A percentile compares a stretch with the other conserved stretches of the same genome.
Evolutionary conservation across 352 stramenopile species (phyloP).

Genomic region (Pythium sukuiense): DNA sequence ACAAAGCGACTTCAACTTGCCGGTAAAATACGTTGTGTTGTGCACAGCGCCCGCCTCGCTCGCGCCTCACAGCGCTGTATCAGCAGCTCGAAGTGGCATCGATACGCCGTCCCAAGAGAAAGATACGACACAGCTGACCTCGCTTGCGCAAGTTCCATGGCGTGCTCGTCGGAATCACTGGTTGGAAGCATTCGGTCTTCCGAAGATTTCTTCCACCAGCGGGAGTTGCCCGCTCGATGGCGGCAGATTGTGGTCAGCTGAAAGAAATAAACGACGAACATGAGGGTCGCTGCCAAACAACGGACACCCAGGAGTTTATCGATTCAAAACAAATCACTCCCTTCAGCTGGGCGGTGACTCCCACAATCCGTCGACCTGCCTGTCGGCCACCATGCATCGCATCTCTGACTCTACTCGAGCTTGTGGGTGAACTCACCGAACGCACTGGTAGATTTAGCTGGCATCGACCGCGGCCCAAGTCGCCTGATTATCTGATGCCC

Average conservation of each 20-base stretch:
- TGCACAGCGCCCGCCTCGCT: background rate
- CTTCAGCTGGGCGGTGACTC: background rate
- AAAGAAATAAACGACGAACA: background rate
- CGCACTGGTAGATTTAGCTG: background rate
- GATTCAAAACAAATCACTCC: background rate
- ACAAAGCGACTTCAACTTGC: constrained; percentile 25
- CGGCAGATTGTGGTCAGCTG: background rate
- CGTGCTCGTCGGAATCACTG: background rate
- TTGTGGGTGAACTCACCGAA: background rate
- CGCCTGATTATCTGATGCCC: constrained; percentile 2
- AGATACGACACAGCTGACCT: background rate
- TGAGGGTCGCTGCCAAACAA: background rate
- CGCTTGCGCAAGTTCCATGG: background rate
- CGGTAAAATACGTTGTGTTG: constrained; percentile 13
- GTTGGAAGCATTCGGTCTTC: background rate
- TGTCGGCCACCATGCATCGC: background rate
- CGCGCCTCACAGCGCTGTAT: background rate
- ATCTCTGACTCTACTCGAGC: background rate
- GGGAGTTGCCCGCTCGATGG: background rate
- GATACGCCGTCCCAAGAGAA: background rate
- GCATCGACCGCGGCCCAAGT: background rate
- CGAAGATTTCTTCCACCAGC: background rate
- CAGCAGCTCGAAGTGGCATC: background rate
- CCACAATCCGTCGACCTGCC: background rate
- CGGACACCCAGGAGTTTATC: background rate